Evolutionary conservation across 2,329 filamentous ascomycete species (phyloP).

Genomic region (Alternaria rosae): DNA sequence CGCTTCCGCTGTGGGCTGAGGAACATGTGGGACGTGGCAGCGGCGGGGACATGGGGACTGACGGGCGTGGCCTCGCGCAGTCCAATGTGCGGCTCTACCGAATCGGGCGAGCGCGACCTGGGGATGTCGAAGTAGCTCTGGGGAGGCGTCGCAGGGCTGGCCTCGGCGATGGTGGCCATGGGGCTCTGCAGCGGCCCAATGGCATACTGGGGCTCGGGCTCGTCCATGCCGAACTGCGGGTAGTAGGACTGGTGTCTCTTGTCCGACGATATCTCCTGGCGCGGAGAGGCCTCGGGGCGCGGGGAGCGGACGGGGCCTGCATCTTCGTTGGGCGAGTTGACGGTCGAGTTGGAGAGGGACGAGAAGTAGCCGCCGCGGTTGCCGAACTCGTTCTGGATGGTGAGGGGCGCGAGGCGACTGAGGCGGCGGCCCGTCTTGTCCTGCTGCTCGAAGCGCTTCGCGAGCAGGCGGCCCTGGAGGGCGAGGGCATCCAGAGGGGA

Average conservation of each 20-base stretch:
- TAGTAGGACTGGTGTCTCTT: constrained; percentile 49
- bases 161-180: constrained; percentile 48
- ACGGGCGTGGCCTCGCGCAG: constrained; percentile 55
- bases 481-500: constrained; percentile 97
- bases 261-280: constrained; percentile 27
- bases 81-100: constrained; percentile 51
- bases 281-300: constrained; percentile 36
- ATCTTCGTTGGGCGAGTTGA: constrained; percentile 62
- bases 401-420: constrained; percentile 84
- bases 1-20: constrained; percentile 48
- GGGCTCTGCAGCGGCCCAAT: constrained; percentile 39
- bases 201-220: constrained; percentile 35
- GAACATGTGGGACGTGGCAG: constrained; percentile 45
- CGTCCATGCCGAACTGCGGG: constrained; percentile 45
- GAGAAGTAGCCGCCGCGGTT: constrained; percentile 83
- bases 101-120: constrained; percentile 55
- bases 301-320: constrained; percentile 41
- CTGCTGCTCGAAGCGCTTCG: constrained; percentile 83
- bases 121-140: constrained; percentile 57
- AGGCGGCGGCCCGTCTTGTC: constrained; percentile 75
- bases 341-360: constrained; percentile 66
- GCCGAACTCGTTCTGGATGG: constrained; percentile 80
- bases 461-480: constrained; percentile 85
- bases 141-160: constrained; percentile 30
- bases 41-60: constrained; percentile 40